phyloP scores from a whole-genome alignment of 2,329 filamentous ascomycete species.

The Colletotrichum sp. region DNA sequence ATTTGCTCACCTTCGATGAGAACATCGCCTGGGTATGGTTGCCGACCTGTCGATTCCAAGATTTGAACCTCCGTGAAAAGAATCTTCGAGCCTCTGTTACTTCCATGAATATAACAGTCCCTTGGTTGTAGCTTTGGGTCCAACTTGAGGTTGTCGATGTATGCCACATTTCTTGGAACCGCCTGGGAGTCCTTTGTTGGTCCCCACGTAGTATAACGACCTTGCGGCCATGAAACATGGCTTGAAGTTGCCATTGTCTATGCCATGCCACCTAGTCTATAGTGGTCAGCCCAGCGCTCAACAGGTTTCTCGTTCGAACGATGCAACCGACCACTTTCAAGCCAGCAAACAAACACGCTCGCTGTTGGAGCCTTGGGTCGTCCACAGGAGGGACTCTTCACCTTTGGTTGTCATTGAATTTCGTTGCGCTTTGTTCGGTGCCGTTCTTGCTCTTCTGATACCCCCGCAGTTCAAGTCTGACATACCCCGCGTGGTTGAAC shows the following conservation, averaged over 20 bases:
- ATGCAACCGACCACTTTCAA: not conserved
- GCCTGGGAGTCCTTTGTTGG: not conserved
- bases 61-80: not conserved
- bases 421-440: not conserved
- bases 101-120: not conserved
- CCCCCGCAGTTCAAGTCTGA: not conserved
- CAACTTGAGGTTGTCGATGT: not conserved
- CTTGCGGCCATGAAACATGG: not conserved
- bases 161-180: not conserved
- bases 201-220: not conserved
- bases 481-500: not conserved
- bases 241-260: not conserved
- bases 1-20: not conserved
- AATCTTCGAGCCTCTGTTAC: not conserved
- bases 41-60: not conserved
- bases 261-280: rapidly evolving
- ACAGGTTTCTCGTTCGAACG: not conserved
- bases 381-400: rapidly evolving
- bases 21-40: not conserved
- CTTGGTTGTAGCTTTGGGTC: not conserved
- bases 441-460: not conserved
- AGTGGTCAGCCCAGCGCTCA: not conserved
- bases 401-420: not conserved
- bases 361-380: rapidly evolving
- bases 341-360: not conserved